Evolutionary conservation across 805 yeast species (phyloP).

Genomic region (Candida arabinofermentans): DNA sequence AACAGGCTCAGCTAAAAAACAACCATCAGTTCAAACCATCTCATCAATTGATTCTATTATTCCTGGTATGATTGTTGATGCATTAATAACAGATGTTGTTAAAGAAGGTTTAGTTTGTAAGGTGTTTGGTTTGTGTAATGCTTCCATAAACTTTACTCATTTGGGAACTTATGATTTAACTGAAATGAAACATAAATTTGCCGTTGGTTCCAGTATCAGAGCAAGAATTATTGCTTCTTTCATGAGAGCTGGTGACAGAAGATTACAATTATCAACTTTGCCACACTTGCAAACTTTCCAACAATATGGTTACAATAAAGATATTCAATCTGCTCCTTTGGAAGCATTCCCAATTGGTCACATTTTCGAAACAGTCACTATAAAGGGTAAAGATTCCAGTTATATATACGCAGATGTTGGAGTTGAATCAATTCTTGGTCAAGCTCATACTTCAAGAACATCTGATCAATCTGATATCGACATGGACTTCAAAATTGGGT

Average conservation of each 20-base stretch:
- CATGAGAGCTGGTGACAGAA: constrained; percentile 46
- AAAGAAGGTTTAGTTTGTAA: constrained; percentile 66
- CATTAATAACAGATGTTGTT: constrained; percentile 56
- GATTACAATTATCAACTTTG: constrained; percentile 58
- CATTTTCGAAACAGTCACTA: constrained; percentile 51
- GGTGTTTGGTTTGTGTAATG: constrained; percentile 71
- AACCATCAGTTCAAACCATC: constrained; percentile 48
- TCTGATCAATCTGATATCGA: constrained; percentile 43
- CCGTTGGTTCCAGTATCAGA: constrained; percentile 62
- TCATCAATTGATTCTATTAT: constrained; percentile 75
- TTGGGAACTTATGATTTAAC: constrained; percentile 40
- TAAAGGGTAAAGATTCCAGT: constrained; percentile 55
- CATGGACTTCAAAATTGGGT: constrained; percentile 54
- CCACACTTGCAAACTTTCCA: constrained; percentile 46
- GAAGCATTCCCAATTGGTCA: constrained; percentile 82
- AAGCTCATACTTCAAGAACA: constrained; percentile 72
- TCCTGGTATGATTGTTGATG: constrained; percentile 82
- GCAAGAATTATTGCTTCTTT: constrained; percentile 69
- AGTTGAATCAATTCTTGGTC: constrained; percentile 52
- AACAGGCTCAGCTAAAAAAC: constrained; percentile 42
- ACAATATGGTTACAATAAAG: constrained; percentile 6
- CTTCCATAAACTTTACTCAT: constrained; percentile 67
- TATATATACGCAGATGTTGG: constrained; percentile 59
- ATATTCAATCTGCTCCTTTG: constrained; percentile 36
- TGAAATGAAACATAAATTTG: constrained; percentile 56